Evolutionary conservation across 805 yeast genomes (phyloP), one percentile per base, ranked within the genome.

Genomic region (Brettanomyces sp.): DNA sequence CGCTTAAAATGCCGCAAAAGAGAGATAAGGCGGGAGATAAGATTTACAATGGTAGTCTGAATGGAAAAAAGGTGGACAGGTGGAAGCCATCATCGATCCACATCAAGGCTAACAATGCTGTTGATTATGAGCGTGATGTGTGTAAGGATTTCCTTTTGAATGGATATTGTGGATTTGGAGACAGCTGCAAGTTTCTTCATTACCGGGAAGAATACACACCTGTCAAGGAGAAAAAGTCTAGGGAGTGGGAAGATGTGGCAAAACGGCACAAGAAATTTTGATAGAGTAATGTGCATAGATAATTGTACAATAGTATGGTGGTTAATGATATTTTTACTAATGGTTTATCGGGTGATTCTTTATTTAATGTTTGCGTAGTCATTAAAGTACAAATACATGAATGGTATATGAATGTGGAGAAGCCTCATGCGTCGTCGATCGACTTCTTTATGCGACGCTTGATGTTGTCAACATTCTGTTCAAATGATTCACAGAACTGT

Each of bases 81-180:
- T 48, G 48, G 14, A 60, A 60, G 45, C 60, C 60, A 4, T 49
- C 68, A 12, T 60, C 71, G 0, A 43, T 76, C 0, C 74, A 74
- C 55, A 72, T 90, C 28, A 71, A 77, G 40, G 73, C 82, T 11
- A 84, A 89, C 0, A 80, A 86, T 0, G 68, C 81, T 2, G 73
- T 84, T 36, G 99, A 93, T 58, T 93, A 82, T 58, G 96, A 87
- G 59, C 90, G 95, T 1, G 97, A 93, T 58, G 82, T 93, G 2
- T 93, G 99, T 60, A 93, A 91, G 58, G 98, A 93, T 62, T 93
- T 76, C 62, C 75, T 79, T 48, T 85, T 83, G 53, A 90, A 95
- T 0, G 99, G 99, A 0, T 90, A 80, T 59, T 93, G 99, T 71
- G 97, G 97, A 5, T 93, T 83, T 60, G 99, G 99, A 7, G 99